A percentile compares a stretch with the other conserved stretches of the same genome.
Conservation (phyloP, 257 asterid species). For the Jasminum sambac region DNA sequence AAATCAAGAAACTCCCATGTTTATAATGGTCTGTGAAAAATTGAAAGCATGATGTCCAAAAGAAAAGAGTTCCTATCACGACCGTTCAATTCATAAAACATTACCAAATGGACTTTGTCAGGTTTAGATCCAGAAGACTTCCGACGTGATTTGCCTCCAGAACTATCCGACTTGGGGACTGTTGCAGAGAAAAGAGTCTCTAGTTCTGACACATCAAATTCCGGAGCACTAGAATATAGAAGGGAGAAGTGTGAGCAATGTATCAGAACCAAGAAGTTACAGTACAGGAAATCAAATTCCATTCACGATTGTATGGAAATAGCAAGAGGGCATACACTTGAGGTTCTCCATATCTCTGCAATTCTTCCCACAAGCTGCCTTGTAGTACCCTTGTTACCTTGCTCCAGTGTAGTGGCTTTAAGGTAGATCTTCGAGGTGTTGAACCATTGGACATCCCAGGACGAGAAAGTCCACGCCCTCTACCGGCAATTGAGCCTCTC, state of each 20-base stretch:
- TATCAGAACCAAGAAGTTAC: slow-evolving; percentile 13
- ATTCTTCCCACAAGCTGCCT: slow-evolving; percentile 99
- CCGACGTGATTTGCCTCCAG: slow-evolving; percentile 73
- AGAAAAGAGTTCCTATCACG: neutral
- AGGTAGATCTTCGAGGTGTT: slow-evolving; percentile 70
- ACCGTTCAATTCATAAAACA: slow-evolving; percentile 24
- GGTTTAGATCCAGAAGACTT: slow-evolving; percentile 92
- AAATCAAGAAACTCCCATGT: neutral
- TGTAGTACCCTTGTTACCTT: slow-evolving; percentile 92
- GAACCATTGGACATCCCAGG: slow-evolving; percentile 43
- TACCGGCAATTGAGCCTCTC: slow-evolving; percentile 58
- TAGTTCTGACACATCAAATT: slow-evolving; percentile 88
- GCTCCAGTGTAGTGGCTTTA: slow-evolving; percentile 99
- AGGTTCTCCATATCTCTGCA: slow-evolving; percentile 87
- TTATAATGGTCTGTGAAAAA: neutral
- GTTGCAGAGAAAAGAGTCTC: slow-evolving; percentile 93
- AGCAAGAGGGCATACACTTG: slow-evolving; percentile 62
- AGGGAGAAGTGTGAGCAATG: slow-evolving; percentile 28
- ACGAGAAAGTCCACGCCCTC: slow-evolving; percentile 79
- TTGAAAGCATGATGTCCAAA: neutral
- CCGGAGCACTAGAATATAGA: slow-evolving; percentile 66
- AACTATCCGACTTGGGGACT: slow-evolving; percentile 74
- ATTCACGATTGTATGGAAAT: slow-evolving; percentile 5
- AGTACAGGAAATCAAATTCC: slow-evolving; percentile 6
- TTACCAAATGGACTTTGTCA: slow-evolving; percentile 90